Evolutionary conservation across 1,284 basidiomycete genomes (phyloP).

Genomic region (Cryptococcus sp.): DNA sequence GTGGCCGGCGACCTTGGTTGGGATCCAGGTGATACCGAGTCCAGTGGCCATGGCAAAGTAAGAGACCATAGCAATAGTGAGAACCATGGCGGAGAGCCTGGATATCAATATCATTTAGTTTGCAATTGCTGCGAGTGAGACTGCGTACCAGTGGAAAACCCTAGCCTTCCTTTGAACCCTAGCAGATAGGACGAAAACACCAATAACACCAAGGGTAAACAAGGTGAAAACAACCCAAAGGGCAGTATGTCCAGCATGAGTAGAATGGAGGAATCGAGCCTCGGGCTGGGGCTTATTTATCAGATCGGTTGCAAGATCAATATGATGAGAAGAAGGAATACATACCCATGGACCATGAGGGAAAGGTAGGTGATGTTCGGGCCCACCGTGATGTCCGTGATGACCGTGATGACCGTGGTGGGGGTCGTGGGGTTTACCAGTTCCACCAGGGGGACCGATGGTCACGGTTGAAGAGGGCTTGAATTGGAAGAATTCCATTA

Average conservation of each 20-base stretch:
- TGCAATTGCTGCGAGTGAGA: not conserved
- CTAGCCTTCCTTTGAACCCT: constrained; percentile 34
- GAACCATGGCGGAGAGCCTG: constrained; percentile 31
- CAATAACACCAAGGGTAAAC: constrained; percentile 32
- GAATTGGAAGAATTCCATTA: constrained; percentile 21
- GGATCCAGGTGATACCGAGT: constrained; percentile 28
- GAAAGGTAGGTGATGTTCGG: constrained; percentile 24
- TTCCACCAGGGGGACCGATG: constrained; percentile 35
- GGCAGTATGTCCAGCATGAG: constrained; percentile 23
- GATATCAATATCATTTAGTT: not conserved
- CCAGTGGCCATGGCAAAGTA: constrained; percentile 40
- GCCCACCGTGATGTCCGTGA: not conserved
- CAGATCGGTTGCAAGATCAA: not conserved
- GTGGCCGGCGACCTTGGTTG: constrained; percentile 17
- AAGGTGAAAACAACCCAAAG: constrained; percentile 39
- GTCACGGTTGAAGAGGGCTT: constrained; percentile 32
- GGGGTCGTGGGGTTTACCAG: constrained; percentile 17
- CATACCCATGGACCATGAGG: constrained; percentile 27
- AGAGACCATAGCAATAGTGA: constrained; percentile 36
- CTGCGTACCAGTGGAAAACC: constrained; percentile 40
- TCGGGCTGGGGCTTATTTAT: constrained; percentile 11
- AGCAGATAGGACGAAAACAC: constrained; percentile 24
- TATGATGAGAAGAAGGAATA: not conserved
- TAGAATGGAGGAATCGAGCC: constrained; percentile 17
- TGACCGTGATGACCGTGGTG: constrained; percentile 9